Base-by-base conservation (phyloP, 108 stramenopile species). In the Schizochytrium sp. region DNA sequence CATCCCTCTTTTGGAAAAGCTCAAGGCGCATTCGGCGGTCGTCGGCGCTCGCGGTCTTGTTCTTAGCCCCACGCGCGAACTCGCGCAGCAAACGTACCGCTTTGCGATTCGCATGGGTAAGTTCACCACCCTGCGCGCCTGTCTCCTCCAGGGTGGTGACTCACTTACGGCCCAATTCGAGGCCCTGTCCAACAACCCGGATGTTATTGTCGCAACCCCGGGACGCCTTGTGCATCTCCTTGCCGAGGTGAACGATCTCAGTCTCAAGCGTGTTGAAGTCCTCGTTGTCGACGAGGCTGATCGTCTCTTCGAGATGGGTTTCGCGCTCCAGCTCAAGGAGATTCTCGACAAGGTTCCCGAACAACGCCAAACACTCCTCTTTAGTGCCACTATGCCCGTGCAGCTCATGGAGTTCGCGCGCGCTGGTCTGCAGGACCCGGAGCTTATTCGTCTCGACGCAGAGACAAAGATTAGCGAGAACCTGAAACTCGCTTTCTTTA, bases 201-300 rank as follows among this genome's bases (percentile, higher is more conserved):
- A 99, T 90, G 90, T 98, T n/a, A 96, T 99, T 89, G 93, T 99
- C 43, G 98, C 97, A 5, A 99, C 99, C 14, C 99, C 99, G 5
- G 99, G 99, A 34, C 95, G 99, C 16, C 94, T 99, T 89, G 96
- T 98, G 51, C 99, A 99, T 94, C 96, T 98, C 71, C 92, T 99
- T 53, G 91, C 94, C 19, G 99, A 99, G 90, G 97, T 99, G 90
- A 96, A 96, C 0, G 97, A 97, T 58, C 91, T 95, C 53, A 89
- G 72, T 76, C 93, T 99, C 19, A 92, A 91, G 25, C 91, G 93
- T 5, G 97, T 97, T 87, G 93, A 97, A 90, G 92, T 96, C 47
- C 92, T 95, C 18, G 95, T 99, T 6, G 95, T 99, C 91, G 99
- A 99, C 90, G 99, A 99, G 91, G 99, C 98, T 5, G 99, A 99